These are phyloP conservation scores for Lecanicillium sp. DNA, from an alignment of 2,329 filamentous ascomycete species.

Conservation along the genomic window DNA sequence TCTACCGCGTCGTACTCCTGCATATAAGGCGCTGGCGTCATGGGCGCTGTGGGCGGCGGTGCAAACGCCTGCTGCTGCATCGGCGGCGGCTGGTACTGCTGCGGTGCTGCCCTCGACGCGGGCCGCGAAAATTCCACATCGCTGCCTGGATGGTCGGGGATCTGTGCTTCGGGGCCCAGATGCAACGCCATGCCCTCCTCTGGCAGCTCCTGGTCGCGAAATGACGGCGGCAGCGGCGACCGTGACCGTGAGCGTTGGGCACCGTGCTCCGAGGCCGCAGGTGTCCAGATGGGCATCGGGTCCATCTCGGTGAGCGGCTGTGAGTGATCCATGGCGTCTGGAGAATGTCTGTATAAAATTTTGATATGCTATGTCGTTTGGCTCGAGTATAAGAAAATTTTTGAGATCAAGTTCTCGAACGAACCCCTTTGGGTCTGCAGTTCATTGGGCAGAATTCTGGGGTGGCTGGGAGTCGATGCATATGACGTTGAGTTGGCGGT, in stretches of 20 bases:
- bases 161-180: constrained; percentile 18
- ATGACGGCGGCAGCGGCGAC: not conserved
- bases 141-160: constrained; percentile 19
- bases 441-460: not conserved
- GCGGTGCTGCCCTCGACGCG: constrained; percentile 1
- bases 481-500: constrained; percentile 4
- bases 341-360: not conserved
- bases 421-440: not conserved
- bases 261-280: constrained; percentile 1
- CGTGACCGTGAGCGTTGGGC: constrained; percentile 4
- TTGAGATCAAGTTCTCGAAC: too few relatives aligned
- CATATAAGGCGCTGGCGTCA: not conserved
- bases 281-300: constrained; percentile 6
- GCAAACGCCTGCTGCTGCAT: constrained; percentile 18
- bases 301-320: constrained; percentile 3
- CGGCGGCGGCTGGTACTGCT: constrained; percentile 23
- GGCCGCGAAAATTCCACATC: constrained; percentile 15
- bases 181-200: constrained; percentile 17
- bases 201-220: not conserved
- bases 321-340: constrained; percentile 2
- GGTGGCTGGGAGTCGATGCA: constrained; percentile 8
- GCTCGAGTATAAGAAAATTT: too few relatives aligned
- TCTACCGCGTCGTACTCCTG: constrained; percentile 18
- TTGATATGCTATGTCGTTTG: too few relatives aligned
- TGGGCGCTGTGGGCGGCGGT: not conserved